Base-by-base conservation (phyloP, 2,329 filamentous ascomycete species). In the Coniella lustricola region DNA sequence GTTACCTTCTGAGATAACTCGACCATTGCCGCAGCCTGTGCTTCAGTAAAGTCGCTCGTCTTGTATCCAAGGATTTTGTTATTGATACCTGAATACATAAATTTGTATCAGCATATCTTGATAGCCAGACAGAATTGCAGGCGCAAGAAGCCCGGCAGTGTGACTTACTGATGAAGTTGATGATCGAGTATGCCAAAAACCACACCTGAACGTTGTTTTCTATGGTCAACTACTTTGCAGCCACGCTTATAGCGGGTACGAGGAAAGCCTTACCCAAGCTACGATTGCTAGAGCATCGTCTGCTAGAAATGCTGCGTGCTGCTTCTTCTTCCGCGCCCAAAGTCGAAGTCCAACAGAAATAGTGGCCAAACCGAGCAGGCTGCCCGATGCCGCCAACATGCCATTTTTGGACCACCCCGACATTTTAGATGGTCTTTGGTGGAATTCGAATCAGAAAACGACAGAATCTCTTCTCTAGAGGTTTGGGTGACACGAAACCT, bases 261-360 rank as follows among this genome's bases (percentile, higher is more conserved):
- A 38, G 21, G 21, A 31, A 18, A 22, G 13, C 16, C 34, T 29
- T 45, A 37, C 43, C 43, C 32, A 9, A 49, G 52, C 48, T 22
- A 54, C 52, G 32, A 57, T 37, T 37, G 48, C 51, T 13, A 56
- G 35, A 39, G 34, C 53, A 44, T 57, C 56, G 36, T 58, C 56
- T 12, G 51, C 49, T 48, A 50, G 34, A 5, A 57, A 32, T 20
- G 8, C 25, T 14, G 44, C 37, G 22, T 51, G 50, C 16, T 53
- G 49, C 25, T 43, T 48, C 21, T 46, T 37, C 22, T 47, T 38
- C 13, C 56, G 50, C 9, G 49, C 40, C 31, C 34, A 49, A 22
- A 58, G 50, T 14, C 56, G 54, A 12, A 58, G 46, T 4, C 42
- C 34, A 31, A 57, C 54, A 22, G 49, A 17, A 32, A 56, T 46